Base-by-base conservation (phyloP, 1,284 basidiomycete genomes). In the Malassezia brasiliensis region DNA sequence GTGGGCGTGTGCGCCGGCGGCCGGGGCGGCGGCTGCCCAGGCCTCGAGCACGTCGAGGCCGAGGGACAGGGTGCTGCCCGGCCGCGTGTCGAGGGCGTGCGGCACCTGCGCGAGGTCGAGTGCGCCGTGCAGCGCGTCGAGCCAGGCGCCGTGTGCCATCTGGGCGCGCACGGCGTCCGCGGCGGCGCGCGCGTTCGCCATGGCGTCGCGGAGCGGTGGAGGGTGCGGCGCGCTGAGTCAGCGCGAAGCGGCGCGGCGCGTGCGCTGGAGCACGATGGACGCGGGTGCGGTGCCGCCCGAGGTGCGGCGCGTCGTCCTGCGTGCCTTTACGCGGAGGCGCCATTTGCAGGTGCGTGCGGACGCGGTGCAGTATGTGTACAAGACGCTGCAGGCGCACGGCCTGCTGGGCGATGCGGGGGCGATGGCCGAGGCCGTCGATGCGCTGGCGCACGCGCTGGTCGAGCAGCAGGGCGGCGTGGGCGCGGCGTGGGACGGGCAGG, bases 391-490 rank as follows among this genome's bases (percentile, higher is more conserved):
- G 17, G 57, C 60, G 10, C 72, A 74, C 52, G 68, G 62, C 8
- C 55, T 74, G 11, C 48, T 71, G 8, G 48, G 57, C 17, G 63
- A 67, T 14, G 59, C 64, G 20, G 59, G 59, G 1, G 61, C 62
- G 36, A 65, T 62, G 67, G 50, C 56, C n/a, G 72, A 74, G 32
- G 69, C 72, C 11, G 62, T 74, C 39, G 68, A 74, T n/a, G 65
- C 66, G 37, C 63, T 74, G 8, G 72, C 70, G 0, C 61, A 55
- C 22, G 72, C 68, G 8, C 48, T 72, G 3, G 63, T 72, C 17
- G 62, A 73, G 30, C 61, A 56, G 22, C 62, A 65, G 38, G 58
- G 60, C 1, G 42, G 56, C 14, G 30, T 52, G 25, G 61, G 56
- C 7, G 14, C 39, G 25, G 22, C 14, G 15, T 20, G 11, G 44